Evolutionary conservation across 345 rosid genomes (phyloP).

Genomic region (Cardamine chenopodiifolia): DNA sequence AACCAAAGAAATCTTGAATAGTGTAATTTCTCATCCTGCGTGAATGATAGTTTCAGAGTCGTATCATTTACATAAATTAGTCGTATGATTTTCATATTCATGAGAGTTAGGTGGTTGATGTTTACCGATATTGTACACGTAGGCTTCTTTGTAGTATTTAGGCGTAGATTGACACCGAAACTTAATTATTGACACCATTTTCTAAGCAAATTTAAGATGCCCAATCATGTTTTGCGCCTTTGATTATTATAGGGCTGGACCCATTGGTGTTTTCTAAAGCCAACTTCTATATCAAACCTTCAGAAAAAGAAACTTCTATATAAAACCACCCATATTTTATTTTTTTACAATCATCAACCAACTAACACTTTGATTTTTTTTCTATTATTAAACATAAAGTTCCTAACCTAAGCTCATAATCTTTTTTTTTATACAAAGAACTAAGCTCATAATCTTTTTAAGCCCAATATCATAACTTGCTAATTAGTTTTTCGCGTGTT

Average conservation of each 20-base stretch:
- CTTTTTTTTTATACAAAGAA: too few relatives aligned
- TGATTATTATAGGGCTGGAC: background rate
- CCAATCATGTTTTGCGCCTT: background rate
- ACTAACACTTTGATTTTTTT: background rate
- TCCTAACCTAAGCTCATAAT: background rate
- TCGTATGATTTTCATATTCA: conserved; percentile 10
- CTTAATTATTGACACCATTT: conserved; percentile 30
- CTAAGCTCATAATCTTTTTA: background rate
- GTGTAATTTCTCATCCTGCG: background rate
- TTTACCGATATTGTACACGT: background rate
- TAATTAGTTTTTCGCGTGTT: too few relatives aligned
- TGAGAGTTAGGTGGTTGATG: conserved; percentile 21
- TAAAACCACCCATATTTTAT: background rate
- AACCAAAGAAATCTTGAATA: background rate
- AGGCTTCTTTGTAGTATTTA: background rate
- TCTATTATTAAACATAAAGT: background rate
- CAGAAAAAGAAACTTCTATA: background rate
- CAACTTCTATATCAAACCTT: conserved; percentile 2
- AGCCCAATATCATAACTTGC: background rate
- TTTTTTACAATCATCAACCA: background rate
- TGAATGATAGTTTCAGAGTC: background rate
- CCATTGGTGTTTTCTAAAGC: conserved; percentile 11
- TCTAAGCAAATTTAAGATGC: background rate
- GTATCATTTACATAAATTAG: background rate
- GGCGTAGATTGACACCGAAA: conserved; percentile 11